Conservation (phyloP, 257 asterid species). For the Scutellaria minor region DNA sequence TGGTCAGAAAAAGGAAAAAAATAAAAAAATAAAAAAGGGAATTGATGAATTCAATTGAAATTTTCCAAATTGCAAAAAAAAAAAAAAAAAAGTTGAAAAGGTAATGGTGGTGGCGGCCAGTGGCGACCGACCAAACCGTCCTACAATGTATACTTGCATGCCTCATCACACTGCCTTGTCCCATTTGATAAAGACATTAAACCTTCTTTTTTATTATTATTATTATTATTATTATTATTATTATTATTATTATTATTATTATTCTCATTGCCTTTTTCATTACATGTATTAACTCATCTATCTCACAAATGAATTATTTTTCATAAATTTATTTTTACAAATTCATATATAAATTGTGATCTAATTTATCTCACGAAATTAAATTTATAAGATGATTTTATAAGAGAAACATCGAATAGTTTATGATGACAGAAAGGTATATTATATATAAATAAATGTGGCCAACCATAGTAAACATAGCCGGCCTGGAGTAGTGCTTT, state of each 20-base stretch:
- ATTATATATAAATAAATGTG: too few relatives aligned
- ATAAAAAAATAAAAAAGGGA: neutral
- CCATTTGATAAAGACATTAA: slow-evolving; percentile 42
- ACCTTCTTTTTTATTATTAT: neutral
- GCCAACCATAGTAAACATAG: neutral
- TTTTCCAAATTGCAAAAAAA: neutral
- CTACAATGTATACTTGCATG: slow-evolving; percentile 31
- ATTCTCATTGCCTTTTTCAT: neutral
- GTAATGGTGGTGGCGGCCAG: slow-evolving; percentile 59
- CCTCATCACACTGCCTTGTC: slow-evolving; percentile 33
- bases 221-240: neutral
- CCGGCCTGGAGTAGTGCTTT: neutral
- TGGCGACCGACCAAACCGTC: slow-evolving; percentile 82
- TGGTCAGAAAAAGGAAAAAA: too few relatives aligned
- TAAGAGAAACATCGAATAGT: too few relatives aligned
- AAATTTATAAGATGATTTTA: too few relatives aligned
- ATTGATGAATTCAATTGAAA: neutral
- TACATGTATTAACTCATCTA: too few relatives aligned
- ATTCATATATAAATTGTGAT: too few relatives aligned
- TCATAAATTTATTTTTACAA: too few relatives aligned
- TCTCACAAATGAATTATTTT: too few relatives aligned
- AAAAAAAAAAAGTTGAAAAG: slow-evolving; percentile 30
- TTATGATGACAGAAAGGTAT: too few relatives aligned
- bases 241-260: neutral
- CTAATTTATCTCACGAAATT: too few relatives aligned